Percentiles rank a stretch among this genome's conserved stretches.
Evolutionary conservation across 2,329 filamentous ascomycete genomes (phyloP).

Genomic region (Grosmannia clavigera): DNA sequence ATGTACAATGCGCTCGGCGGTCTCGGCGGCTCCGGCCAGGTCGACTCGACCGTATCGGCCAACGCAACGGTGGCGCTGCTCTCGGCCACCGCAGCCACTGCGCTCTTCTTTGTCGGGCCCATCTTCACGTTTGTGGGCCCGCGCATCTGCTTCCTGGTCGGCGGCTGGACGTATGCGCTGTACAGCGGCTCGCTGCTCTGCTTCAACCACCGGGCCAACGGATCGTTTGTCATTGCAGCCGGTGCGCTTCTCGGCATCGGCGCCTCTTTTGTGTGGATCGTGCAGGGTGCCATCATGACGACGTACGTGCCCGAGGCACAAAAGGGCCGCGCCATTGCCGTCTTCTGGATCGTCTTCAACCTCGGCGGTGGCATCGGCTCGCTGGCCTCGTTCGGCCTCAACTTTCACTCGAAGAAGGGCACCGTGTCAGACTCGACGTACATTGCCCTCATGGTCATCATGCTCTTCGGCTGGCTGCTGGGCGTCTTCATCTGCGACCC

Average conservation of each 20-base stretch:
- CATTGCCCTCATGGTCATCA: conserved; percentile 34
- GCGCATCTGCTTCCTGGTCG: conserved; percentile 27
- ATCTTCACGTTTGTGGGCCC: conserved; percentile 30
- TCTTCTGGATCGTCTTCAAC: conserved; percentile 34
- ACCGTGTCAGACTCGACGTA: conserved; percentile 38
- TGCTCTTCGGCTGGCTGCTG: conserved; percentile 34
- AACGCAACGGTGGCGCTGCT: conserved; percentile 32
- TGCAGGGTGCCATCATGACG: conserved; percentile 36
- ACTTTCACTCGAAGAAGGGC: conserved; percentile 25
- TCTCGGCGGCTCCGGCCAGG: conserved; percentile 32
- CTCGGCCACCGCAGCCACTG: conserved; percentile 27
- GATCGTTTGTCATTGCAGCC: conserved; percentile 29
- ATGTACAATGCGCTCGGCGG: conserved; percentile 36
- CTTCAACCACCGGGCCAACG: conserved; percentile 30
- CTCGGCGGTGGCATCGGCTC: conserved; percentile 30
- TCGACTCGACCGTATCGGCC: conserved; percentile 30
- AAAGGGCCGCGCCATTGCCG: conserved; percentile 29
- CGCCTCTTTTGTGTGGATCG: conserved; percentile 31
- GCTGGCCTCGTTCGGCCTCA: conserved; percentile 30
- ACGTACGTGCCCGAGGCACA: conserved; percentile 29
- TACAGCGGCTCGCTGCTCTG: conserved; percentile 31
- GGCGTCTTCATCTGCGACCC: conserved; percentile 36
- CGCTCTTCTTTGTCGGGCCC: conserved; percentile 30
- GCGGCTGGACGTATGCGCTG: conserved; percentile 32
- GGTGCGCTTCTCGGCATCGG: conserved; percentile 33